phyloP scores from a whole-genome alignment of 2,329 filamentous ascomycete genomes.

The Septoria linicola region DNA sequence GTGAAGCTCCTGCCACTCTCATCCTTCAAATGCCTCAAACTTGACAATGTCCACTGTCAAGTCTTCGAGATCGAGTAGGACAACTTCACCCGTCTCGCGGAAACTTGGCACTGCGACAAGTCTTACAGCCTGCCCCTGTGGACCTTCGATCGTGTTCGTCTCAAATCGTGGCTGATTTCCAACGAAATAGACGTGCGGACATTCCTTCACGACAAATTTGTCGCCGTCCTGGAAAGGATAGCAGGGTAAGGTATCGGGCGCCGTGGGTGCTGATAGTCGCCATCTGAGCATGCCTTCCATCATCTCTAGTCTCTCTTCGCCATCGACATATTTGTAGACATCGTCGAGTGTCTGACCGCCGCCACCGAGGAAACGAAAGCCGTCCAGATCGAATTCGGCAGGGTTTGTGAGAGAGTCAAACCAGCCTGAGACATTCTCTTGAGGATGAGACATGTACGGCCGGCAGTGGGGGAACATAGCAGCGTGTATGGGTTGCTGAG shows the following conservation, averaged over 20 bases:
- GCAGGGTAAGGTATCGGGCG: slow-evolving; percentile 92
- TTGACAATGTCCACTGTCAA: slow-evolving; percentile 73
- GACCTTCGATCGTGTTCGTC: slow-evolving; percentile 57
- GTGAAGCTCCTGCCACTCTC: background rate
- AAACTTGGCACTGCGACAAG: slow-evolving; percentile 85
- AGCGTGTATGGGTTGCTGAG: slow-evolving; percentile 88
- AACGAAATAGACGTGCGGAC: slow-evolving; percentile 88
- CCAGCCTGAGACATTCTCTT: slow-evolving; percentile 56
- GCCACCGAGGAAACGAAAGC: slow-evolving; percentile 81
- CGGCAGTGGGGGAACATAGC: slow-evolving; percentile 83
- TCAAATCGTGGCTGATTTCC: slow-evolving; percentile 59
- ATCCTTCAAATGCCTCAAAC: slow-evolving; percentile 45
- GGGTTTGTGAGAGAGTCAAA: slow-evolving; percentile 91
- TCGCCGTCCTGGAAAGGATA: slow-evolving; percentile 96
- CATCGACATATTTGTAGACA: slow-evolving; percentile 79
- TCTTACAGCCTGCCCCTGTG: slow-evolving; percentile 65
- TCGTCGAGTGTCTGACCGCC: slow-evolving; percentile 93
- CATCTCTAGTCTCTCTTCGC: slow-evolving; percentile 74
- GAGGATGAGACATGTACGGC: slow-evolving; percentile 58
- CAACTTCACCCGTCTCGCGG: slow-evolving; percentile 70
- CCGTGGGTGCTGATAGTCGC: slow-evolving; percentile 87
- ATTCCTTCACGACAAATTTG: slow-evolving; percentile 79
- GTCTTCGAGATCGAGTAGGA: slow-evolving; percentile 82
- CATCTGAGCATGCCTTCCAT: slow-evolving; percentile 94
- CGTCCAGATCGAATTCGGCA: slow-evolving; percentile 86